Conservation (phyloP, 148 eudicot species). For the Rheum nobile region DNA sequence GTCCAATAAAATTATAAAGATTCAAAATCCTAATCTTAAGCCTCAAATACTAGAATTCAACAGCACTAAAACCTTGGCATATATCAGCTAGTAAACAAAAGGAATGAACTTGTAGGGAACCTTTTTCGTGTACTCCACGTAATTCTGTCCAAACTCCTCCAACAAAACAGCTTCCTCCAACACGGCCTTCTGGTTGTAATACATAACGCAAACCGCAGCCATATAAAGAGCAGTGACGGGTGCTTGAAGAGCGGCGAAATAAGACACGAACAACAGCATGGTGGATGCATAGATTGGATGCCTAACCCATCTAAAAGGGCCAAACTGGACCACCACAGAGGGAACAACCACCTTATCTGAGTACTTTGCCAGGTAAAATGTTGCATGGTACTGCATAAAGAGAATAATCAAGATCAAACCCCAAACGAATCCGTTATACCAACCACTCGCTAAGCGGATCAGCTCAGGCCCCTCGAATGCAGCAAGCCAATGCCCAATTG, state of each 20-base stretch:
- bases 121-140: conserved; percentile 45
- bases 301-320: conserved; percentile 77
- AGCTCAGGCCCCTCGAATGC: conserved; percentile 84
- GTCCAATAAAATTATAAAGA: background rate
- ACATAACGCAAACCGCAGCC: conserved; percentile 47
- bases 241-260: conserved; percentile 65
- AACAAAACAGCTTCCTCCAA: conserved; percentile 72
- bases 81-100: conserved; percentile 52
- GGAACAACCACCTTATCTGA: conserved; percentile 83
- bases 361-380: conserved; percentile 66
- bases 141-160: conserved; percentile 49
- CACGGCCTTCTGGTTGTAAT: conserved; percentile 66
- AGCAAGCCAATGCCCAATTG: conserved; percentile 70
- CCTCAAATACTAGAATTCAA: background rate
- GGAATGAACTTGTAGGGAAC: conserved; percentile 85
- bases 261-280: conserved; percentile 56
- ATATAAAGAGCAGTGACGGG: conserved; percentile 60
- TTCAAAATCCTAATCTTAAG: background rate
- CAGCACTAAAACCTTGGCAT: background rate
- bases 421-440: conserved; percentile 68
- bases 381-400: conserved; percentile 61
- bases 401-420: conserved; percentile 44
- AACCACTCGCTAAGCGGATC: conserved; percentile 68
- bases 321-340: conserved; percentile 69
- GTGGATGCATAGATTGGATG: conserved; percentile 93